These are phyloP conservation scores for Biscogniauxia marginata DNA, from an alignment of 2,329 filamentous ascomycete species.

Conservation along the genomic window DNA sequence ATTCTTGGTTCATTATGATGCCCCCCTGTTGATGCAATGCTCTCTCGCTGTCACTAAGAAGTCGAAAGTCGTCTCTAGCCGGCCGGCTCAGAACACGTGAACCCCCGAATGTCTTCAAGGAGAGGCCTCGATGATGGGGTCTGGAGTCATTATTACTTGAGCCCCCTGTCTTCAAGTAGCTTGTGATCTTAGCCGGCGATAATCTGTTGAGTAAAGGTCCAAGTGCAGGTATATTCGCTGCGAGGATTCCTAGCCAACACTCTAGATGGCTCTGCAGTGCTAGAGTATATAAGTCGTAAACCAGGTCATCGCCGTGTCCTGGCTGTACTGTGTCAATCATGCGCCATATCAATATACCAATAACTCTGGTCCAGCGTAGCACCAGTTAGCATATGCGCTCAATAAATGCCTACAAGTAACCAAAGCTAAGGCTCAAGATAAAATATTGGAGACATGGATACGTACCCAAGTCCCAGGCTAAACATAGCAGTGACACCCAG, in stretches of 20 bases:
- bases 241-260: conserved; percentile 5
- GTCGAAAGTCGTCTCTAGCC: neutral
- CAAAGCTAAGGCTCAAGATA: neutral
- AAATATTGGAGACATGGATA: neutral
- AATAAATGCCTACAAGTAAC: no score
- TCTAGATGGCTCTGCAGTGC: conserved; percentile 1
- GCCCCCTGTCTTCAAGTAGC: neutral
- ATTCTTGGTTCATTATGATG: neutral
- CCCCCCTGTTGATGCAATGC: neutral
- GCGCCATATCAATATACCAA: conserved; percentile 6
- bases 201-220: conserved; percentile 1
- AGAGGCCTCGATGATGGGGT: neutral
- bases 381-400: no score
- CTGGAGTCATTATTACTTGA: conserved; percentile 1
- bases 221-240: conserved; percentile 7
- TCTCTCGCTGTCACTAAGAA: neutral
- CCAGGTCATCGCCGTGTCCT: neutral
- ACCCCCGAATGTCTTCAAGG: conserved; percentile 3
- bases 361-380: neutral
- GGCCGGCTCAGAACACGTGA: neutral
- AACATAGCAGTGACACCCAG: conserved; percentile 5
- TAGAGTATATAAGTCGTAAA: neutral
- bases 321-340: neutral
- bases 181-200: neutral
- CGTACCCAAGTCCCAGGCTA: conserved; percentile 6